These are phyloP conservation scores for Sporothrix variecibatus DNA, from an alignment of 2,329 filamentous ascomycete species.

Conservation along the genomic window DNA sequence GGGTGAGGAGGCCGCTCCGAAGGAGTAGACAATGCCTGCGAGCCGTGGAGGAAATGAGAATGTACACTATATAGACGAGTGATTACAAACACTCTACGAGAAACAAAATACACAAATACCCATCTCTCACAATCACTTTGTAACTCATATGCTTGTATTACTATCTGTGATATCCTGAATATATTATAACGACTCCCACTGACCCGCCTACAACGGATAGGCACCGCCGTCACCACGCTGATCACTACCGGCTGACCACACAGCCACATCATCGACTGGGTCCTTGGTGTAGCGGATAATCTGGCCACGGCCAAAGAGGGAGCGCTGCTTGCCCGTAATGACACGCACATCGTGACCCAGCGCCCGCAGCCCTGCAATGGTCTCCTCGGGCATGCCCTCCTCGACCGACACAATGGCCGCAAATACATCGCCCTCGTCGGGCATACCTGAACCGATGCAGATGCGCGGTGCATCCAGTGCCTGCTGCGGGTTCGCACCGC, in stretches of 20 bases:
- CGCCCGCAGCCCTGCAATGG: constrained; percentile 64
- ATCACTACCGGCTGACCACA: constrained; percentile 92
- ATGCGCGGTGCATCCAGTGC: constrained; percentile 90
- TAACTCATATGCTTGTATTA: neutral
- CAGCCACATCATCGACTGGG: constrained; percentile 61
- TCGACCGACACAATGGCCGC: constrained; percentile 75
- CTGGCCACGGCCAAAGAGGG: constrained; percentile 82
- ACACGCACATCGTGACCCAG: constrained; percentile 75
- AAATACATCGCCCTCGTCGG: constrained; percentile 58
- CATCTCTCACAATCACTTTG: constrained; percentile 17
- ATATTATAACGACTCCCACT: neutral
- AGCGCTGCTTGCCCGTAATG: constrained; percentile 64
- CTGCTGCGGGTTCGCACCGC: constrained; percentile 78
- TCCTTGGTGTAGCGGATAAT: constrained; percentile 79
- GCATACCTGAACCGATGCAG: constrained; percentile 77
- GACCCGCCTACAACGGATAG: constrained; percentile 49
- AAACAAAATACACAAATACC: constrained; percentile 10
- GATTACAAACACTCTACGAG: neutral
- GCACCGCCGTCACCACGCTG: constrained; percentile 77
- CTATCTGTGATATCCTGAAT: neutral
- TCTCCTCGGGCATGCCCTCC: constrained; percentile 72
- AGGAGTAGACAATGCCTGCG: constrained; percentile 30
- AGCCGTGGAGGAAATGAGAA: neutral
- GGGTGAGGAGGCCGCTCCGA: constrained; percentile 39
- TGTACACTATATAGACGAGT: neutral